A percentile compares a stretch with the other conserved stretches of the same genome.
These are phyloP conservation scores for Clarireedia homoeocarpa DNA, from an alignment of 2,329 filamentous ascomycete genomes.

Conservation along the genomic window DNA sequence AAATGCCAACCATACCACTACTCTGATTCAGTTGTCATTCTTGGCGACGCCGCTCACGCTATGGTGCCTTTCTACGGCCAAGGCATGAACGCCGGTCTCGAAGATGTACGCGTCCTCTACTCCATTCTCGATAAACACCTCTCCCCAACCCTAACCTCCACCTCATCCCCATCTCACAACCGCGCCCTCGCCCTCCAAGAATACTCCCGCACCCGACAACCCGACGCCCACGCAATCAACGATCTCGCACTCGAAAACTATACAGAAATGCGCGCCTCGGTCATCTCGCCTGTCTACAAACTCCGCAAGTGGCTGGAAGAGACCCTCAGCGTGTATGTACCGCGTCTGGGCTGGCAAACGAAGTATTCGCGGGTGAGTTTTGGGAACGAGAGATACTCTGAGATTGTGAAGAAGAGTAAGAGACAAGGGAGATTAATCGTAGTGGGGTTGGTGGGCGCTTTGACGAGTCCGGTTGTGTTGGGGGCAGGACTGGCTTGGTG, in stretches of 20 bases:
- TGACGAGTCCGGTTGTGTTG: conserved; percentile 16
- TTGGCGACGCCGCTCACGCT: conserved; percentile 92
- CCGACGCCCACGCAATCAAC: conserved; percentile 84
- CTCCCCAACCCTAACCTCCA: conserved; percentile 25
- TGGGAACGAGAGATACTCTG: conserved; percentile 82
- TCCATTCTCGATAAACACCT: conserved; percentile 62
- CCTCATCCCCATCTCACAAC: conserved; percentile 41
- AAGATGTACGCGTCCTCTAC: conserved; percentile 88
- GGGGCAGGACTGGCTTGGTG: conserved; percentile 15
- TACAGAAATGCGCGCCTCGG: conserved; percentile 83
- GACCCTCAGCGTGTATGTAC: conserved; percentile 66
- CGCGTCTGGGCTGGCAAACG: conserved; percentile 77
- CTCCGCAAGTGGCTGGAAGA: conserved; percentile 84
- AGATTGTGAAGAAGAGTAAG: conserved; percentile 64
- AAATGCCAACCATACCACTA: conserved; percentile 89
- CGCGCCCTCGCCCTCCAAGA: conserved; percentile 63
- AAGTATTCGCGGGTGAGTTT: conserved; percentile 92
- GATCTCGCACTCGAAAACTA: conserved; percentile 89
- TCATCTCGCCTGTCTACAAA: conserved; percentile 69
- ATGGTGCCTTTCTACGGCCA: conserved; percentile 99
- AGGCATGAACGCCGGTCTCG: conserved; percentile 93
- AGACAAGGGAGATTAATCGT: conserved; percentile 46
- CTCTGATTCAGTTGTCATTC: conserved; percentile 66
- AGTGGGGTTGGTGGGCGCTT: conserved; percentile 13
- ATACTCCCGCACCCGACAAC: conserved; percentile 67